Percentiles rank a stretch among this genome's conserved stretches.
Evolutionary conservation across 176 grass and related monocot species (phyloP).

Genomic region (Rhynchospora tenuis): DNA sequence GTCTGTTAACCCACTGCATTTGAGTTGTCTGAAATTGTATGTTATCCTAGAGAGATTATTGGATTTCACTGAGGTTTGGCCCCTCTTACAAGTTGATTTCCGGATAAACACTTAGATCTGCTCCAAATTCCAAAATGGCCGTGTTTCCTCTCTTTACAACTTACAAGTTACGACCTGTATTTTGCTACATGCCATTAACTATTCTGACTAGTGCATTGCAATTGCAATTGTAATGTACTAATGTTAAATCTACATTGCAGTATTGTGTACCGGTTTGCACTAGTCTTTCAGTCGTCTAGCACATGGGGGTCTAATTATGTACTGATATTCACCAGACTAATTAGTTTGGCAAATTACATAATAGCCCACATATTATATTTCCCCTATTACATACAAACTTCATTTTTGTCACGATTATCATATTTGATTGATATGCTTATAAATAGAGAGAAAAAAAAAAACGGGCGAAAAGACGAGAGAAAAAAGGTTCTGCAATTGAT

Average conservation of each 20-base stretch:
- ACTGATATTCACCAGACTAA: no score
- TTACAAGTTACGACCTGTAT: not conserved
- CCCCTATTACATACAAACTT: no score
- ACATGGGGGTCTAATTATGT: no score
- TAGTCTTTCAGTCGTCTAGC: no score
- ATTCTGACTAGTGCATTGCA: not conserved
- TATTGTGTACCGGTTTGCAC: not conserved
- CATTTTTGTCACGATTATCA: no score
- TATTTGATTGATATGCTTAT: no score
- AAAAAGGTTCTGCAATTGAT: not conserved
- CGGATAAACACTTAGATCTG: not conserved
- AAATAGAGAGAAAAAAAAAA: not conserved
- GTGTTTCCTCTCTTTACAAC: not conserved
- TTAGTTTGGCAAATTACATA: no score
- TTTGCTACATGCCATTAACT: not conserved
- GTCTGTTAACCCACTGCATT: not conserved
- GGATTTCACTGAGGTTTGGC: not conserved
- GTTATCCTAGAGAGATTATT: not conserved
- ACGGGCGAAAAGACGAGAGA: not conserved
- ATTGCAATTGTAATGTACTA: not conserved
- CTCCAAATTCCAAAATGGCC: not conserved
- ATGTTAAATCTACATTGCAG: no score
- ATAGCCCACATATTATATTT: no score
- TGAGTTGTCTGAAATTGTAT: not conserved
- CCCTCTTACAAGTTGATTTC: not conserved